Evolutionary conservation across 345 rosid genomes (phyloP), one percentile per base, ranked within the genome.

Genomic region (Eucalyptus grandis): DNA sequence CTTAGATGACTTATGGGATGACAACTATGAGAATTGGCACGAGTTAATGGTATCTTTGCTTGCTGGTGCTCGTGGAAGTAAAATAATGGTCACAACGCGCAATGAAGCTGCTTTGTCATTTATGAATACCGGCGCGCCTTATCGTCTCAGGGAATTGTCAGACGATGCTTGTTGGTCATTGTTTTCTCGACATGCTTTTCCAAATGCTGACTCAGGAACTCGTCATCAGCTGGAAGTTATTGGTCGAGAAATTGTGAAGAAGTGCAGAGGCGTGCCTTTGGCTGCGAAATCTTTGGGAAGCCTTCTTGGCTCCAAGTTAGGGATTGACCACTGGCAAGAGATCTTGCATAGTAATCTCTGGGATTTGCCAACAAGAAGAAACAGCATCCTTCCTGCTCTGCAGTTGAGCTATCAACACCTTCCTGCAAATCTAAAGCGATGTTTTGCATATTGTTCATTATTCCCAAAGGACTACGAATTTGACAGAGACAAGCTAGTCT

Each of bases 1-100:
- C 85, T 77, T 93, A n/a, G 95, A 93, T 90, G 94, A 92, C 87
- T 30, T 92, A n/a, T 93, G 96, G 97, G 89, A 90, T 56, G 91
- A 88, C 43, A 88, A 85, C 40, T 16, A 50, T 44, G 88, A 69
- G 40, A 43, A 86, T 16, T 90, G 91, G 91, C 46, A 69, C 16
- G 50, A 62, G 30, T 87, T 90, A 10, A 24, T 40, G 30, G 24
- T 22, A 31, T 88, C 90, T 14, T 86, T 90, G 37, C 50, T 43
- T 31, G 88, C 50, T 22, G 90, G 89, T 49, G 60, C 67, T 8
- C 86, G 51, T 34, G 91, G 90, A 44, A 88, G 91, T 80, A 81
- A 69, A 67, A 53, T 90, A 87, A 69, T 90, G 30, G 88, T 90
- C 62, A 90, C 91, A 62, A 88, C 91, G 1, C 87, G 91, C 62